Evolutionary conservation across 2,329 filamentous ascomycete species (phyloP).

Genomic region (Diaporthe amygdali): DNA sequence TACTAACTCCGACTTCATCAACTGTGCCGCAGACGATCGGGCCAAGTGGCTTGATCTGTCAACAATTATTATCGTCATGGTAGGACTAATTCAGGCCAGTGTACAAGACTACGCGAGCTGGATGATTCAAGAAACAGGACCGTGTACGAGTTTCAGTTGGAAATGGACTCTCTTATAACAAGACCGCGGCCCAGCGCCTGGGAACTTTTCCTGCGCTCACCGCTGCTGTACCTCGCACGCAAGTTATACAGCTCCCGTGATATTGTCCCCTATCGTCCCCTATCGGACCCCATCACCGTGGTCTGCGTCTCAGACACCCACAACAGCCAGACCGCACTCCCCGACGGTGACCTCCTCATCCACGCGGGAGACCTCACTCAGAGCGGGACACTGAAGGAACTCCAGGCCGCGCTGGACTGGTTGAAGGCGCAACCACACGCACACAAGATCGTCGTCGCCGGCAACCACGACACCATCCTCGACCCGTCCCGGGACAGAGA

Average conservation of each 20-base stretch:
- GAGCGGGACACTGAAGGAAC: slow-evolving; percentile 46
- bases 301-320: slow-evolving; percentile 6
- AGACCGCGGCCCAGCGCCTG: background rate
- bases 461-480: slow-evolving; percentile 54
- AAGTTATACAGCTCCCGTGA: background rate
- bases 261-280: background rate
- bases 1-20: background rate
- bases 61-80: background rate
- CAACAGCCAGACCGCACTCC: background rate
- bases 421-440: slow-evolving; percentile 42
- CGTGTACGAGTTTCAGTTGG: background rate
- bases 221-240: background rate
- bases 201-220: background rate
- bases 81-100: background rate
- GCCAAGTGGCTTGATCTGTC: background rate
- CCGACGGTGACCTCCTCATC: slow-evolving; percentile 36
- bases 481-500: slow-evolving; percentile 31
- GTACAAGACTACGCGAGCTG: background rate
- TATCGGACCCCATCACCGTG: background rate
- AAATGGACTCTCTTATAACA: background rate
- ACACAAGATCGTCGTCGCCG: slow-evolving; percentile 51
- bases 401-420: slow-evolving; percentile 47
- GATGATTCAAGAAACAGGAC: background rate
- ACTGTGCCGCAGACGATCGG: background rate
- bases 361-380: slow-evolving; percentile 55